These are phyloP conservation scores for Apophysomyces elegans DNA, from an alignment of 371 early-diverging fungal genomes.

Conservation along the genomic window DNA sequence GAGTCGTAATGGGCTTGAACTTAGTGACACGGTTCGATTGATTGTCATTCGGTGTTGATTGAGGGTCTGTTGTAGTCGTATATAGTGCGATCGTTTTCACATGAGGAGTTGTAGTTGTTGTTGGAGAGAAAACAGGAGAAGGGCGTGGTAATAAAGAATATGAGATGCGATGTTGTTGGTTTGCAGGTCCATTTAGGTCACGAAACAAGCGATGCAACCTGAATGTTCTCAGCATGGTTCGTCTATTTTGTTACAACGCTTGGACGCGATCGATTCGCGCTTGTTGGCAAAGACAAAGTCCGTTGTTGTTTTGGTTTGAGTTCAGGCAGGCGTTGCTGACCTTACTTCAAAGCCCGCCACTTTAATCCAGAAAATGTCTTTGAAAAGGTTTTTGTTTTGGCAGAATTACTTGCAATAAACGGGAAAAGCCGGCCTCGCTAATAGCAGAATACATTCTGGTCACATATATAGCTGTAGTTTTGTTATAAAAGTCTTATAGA, in stretches of 20 bases:
- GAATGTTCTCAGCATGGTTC: background rate
- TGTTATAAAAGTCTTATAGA: too few relatives aligned
- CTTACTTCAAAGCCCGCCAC: too few relatives aligned
- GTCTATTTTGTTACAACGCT: background rate
- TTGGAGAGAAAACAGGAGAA: background rate
- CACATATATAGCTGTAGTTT: too few relatives aligned
- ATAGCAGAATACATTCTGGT: too few relatives aligned
- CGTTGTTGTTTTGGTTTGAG: constrained; percentile 4
- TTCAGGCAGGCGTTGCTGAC: constrained; percentile 1
- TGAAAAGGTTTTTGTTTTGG: too few relatives aligned
- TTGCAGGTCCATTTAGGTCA: background rate
- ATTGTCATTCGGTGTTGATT: background rate
- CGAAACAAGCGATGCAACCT: background rate
- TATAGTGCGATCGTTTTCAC: background rate
- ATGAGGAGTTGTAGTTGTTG: background rate
- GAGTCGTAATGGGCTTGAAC: constrained; percentile 43
- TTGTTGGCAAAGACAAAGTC: background rate
- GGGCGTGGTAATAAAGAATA: background rate
- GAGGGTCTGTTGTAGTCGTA: background rate
- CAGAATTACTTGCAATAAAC: too few relatives aligned
- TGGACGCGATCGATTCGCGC: constrained; percentile 3
- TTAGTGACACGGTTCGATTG: constrained; percentile 33
- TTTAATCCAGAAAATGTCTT: too few relatives aligned
- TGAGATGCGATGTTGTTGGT: background rate
- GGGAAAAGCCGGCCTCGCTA: too few relatives aligned